phyloP scores from a whole-genome alignment of 2,329 filamentous ascomycete species.

The Scedosporium dehoogii region DNA sequence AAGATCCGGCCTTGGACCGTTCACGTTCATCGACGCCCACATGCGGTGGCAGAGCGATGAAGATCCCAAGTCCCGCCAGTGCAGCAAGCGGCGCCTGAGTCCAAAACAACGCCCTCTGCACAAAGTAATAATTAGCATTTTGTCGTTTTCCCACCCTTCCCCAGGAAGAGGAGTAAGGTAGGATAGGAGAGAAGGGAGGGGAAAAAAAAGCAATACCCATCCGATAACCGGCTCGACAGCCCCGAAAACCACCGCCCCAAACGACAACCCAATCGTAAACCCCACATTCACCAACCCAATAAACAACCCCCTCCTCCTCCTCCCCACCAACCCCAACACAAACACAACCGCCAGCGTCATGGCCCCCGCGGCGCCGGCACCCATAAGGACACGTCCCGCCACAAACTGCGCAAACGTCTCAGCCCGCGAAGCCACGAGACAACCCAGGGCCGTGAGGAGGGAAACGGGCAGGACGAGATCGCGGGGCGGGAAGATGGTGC shows the following conservation, averaged over 20 bases:
- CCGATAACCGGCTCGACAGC: constrained; percentile 52
- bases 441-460: constrained; percentile 47
- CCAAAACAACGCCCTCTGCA: constrained; percentile 61
- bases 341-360: constrained; percentile 67
- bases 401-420: constrained; percentile 53
- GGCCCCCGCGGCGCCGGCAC: constrained; percentile 60
- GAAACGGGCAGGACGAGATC: constrained; percentile 54
- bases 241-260: constrained; percentile 62
- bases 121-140: not conserved
- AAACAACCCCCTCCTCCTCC: constrained; percentile 59
- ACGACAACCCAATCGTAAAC: constrained; percentile 60
- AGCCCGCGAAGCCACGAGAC: constrained; percentile 54
- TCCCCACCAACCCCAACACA: constrained; percentile 61
- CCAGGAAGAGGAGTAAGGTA: no score
- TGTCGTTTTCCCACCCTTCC: no score
- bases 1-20: not conserved
- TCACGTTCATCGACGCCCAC: not conserved
- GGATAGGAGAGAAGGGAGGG: no score
- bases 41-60: constrained; percentile 40
- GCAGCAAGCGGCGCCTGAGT: constrained; percentile 57
- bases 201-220: constrained; percentile 45
- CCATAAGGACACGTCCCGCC: constrained; percentile 56
- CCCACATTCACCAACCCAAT: constrained; percentile 66
- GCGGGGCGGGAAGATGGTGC: constrained; percentile 63
- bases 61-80: constrained; percentile 50